Conservation (phyloP, 768 basidiomycete genomes). For the Roridomyces roridus region DNA sequence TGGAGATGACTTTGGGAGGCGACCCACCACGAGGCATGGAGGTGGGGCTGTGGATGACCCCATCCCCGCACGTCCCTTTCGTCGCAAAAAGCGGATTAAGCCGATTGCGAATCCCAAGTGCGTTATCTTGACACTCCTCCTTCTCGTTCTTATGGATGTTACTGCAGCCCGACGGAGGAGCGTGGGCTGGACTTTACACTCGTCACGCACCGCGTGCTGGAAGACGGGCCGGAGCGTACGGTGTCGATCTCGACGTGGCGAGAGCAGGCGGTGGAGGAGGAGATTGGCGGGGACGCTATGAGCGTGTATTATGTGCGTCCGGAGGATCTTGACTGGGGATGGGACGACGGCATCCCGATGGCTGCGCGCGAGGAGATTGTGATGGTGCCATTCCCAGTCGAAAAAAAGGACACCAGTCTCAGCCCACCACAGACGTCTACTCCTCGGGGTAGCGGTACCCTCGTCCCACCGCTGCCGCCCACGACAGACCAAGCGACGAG, state of each 20-base stretch:
- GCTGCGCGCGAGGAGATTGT: conserved; percentile 27
- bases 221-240: conserved; percentile 55
- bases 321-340: conserved; percentile 27
- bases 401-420: no score
- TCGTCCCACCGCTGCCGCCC: no score
- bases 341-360: conserved; percentile 13
- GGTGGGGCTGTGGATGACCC: no score
- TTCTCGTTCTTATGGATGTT: no score
- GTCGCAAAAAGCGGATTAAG: conserved; percentile 1
- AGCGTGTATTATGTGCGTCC: conserved; percentile 53
- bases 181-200: conserved; percentile 52
- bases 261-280: conserved; percentile 54
- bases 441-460: conserved; percentile 17
- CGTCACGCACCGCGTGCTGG: conserved; percentile 46
- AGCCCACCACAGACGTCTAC: conserved; percentile 20
- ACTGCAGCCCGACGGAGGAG: conserved; percentile 12
- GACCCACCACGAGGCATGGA: neutral
- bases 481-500: conserved; percentile 17
- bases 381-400: conserved; percentile 4
- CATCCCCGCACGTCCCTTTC: no score
- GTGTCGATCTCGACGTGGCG: conserved; percentile 64
- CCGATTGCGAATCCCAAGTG: neutral
- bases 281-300: conserved; percentile 43
- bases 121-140: neutral
- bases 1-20: no score